Conservation (phyloP, 148 eudicot genomes). For the Nyssa sinensis region DNA sequence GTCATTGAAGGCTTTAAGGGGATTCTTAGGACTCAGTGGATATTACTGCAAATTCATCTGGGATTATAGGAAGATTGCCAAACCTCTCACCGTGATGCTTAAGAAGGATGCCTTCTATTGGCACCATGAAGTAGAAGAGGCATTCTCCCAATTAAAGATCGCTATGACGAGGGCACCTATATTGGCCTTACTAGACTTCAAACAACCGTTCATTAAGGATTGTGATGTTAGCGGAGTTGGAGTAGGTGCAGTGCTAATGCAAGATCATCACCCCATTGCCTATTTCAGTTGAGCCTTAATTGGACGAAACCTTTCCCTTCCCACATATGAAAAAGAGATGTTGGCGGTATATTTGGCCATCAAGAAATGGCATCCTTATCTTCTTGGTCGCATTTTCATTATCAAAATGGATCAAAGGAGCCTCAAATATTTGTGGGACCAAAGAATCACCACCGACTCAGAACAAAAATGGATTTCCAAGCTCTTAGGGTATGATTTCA, state of each 20-base stretch:
- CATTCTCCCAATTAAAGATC: not conserved
- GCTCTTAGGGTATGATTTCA: constrained; percentile 2
- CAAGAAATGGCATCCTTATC: constrained; percentile 6
- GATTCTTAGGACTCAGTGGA: not conserved
- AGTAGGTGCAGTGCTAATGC: not conserved
- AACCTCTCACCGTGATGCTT: not conserved
- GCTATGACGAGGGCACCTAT: not conserved
- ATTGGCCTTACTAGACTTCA: not conserved
- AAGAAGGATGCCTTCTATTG: constrained; percentile 8
- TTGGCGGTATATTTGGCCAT: not conserved
- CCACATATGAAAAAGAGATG: constrained; percentile 8
- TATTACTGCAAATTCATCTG: not conserved
- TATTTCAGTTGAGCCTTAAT: not conserved
- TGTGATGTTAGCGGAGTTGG: constrained; percentile 6
- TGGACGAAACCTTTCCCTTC: not conserved
- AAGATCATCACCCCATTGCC: constrained; percentile 5
- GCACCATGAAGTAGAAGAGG: not conserved
- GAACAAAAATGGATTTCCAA: constrained; percentile 1
- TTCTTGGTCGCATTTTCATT: not conserved
- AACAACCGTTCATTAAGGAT: not conserved
- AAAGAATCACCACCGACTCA: not conserved
- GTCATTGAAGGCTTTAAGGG: not conserved
- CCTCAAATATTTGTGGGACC: not conserved
- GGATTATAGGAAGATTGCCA: not conserved
- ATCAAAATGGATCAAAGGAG: constrained; percentile 1